phyloP scores from a whole-genome alignment of 2,329 filamentous ascomycete species.

The Macrophomina pseudophaseolina region DNA sequence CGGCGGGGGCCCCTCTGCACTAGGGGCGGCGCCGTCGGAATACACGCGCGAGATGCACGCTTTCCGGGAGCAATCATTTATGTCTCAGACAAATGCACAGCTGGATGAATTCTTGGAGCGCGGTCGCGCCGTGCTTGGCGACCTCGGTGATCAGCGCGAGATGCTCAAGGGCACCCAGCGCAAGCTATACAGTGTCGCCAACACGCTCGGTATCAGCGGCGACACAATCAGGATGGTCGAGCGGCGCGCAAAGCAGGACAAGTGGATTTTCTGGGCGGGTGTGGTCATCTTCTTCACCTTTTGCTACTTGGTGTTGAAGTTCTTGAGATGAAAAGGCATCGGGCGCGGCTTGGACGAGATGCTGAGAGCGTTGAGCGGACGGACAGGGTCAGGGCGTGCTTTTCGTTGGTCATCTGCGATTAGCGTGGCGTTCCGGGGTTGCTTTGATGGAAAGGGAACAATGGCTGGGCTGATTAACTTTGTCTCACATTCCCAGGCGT shows the following conservation, averaged over 20 bases:
- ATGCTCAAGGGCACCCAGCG: constrained; percentile 95
- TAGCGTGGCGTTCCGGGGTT: constrained; percentile 19
- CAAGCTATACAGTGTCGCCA: constrained; percentile 88
- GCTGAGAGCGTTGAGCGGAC: neutral
- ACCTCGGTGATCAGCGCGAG: constrained; percentile 87
- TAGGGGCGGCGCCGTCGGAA: constrained; percentile 57
- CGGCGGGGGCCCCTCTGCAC: constrained; percentile 37
- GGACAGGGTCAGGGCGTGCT: neutral
- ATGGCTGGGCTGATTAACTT: neutral
- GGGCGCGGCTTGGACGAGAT: neutral
- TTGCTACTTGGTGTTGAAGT: constrained; percentile 90
- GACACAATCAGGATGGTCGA: constrained; percentile 98
- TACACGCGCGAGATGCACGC: constrained; percentile 79
- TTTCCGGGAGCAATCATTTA: constrained; percentile 87
- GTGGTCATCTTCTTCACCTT: constrained; percentile 87
- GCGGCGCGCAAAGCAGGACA: constrained; percentile 87
- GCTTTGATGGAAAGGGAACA: neutral
- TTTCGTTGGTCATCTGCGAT: neutral
- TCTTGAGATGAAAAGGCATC: constrained; percentile 62
- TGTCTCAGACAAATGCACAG: constrained; percentile 78
- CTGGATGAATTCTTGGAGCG: constrained; percentile 94
- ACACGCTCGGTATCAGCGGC: constrained; percentile 89
- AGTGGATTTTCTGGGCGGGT: constrained; percentile 94
- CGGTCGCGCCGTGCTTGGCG: constrained; percentile 86
- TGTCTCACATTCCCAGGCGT: neutral